These are phyloP conservation scores for Gossypium australe DNA, from an alignment of 345 rosid species.

Conservation along the genomic window DNA sequence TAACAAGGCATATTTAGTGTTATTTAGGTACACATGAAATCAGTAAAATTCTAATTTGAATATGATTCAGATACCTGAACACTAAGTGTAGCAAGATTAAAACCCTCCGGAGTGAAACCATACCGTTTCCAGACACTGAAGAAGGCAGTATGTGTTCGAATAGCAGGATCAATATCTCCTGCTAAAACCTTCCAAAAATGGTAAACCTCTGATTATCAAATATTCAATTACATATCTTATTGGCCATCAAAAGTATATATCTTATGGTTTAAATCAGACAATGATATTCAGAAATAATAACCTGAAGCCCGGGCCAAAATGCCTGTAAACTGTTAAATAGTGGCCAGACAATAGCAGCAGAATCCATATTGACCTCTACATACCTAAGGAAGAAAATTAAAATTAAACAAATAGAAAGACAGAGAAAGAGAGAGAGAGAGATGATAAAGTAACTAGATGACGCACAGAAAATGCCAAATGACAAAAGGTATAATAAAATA, in stretches of 20 bases:
- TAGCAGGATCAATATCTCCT: slow-evolving; percentile 93
- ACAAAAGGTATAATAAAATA: background rate
- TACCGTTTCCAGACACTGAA: slow-evolving; percentile 91
- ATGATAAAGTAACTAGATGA: background rate
- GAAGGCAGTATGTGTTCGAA: slow-evolving; percentile 95
- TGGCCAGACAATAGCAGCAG: slow-evolving; percentile 95
- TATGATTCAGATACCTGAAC: slow-evolving; percentile 46
- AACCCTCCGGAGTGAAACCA: slow-evolving; percentile 96
- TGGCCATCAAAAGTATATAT: background rate
- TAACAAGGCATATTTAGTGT: background rate
- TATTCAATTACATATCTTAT: background rate
- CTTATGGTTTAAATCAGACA: background rate
- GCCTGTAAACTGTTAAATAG: slow-evolving; percentile 97
- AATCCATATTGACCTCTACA: slow-evolving; percentile 99
- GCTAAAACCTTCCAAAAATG: slow-evolving; percentile 73
- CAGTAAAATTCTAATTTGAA: background rate
- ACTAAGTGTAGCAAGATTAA: slow-evolving; percentile 77
- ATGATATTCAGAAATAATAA: slow-evolving; percentile 15
- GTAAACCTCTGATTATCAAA: slow-evolving; percentile 7
- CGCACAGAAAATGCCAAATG: background rate
- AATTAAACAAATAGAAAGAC: background rate
- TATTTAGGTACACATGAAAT: background rate
- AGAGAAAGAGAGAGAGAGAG: background rate
- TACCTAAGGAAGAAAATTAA: slow-evolving; percentile 49
- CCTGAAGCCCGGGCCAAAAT: slow-evolving; percentile 99